Evolutionary conservation across 257 asterid species (phyloP).

Genomic region (Vinca minor): DNA sequence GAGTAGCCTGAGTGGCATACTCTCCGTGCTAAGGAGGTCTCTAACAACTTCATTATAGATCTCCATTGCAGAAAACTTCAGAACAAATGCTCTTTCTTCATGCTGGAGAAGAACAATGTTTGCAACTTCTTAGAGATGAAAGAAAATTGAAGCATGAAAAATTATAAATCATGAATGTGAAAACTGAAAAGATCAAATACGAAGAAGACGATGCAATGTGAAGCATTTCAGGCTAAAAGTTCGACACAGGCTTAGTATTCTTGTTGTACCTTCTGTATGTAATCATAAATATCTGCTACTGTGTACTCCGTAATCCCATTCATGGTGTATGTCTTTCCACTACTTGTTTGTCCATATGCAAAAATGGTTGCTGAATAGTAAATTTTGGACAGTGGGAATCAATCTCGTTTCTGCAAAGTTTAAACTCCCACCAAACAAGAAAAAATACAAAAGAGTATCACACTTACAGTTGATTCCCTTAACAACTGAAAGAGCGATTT

Average conservation of each 20-base stretch:
- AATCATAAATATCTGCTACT: constrained; percentile 57
- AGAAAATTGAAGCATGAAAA: not conserved
- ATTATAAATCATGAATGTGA: constrained; percentile 1
- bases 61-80: constrained; percentile 95
- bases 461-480: constrained; percentile 91
- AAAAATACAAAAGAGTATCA: constrained; percentile 15
- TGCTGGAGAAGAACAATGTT: constrained; percentile 40
- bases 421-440: constrained; percentile 7
- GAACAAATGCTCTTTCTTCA: constrained; percentile 82
- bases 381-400: constrained; percentile 5
- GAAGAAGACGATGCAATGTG: constrained; percentile 2
- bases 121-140: not conserved
- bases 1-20: constrained; percentile 70
- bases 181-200: constrained; percentile 6
- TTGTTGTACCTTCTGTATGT: constrained; percentile 34
- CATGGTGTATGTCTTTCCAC: constrained; percentile 99
- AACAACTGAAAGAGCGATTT: constrained; percentile 85
- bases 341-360: constrained; percentile 99
- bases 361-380: constrained; percentile 75
- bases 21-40: constrained; percentile 85
- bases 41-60: constrained; percentile 94
- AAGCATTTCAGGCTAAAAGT: constrained; percentile 1
- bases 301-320: constrained; percentile 92
- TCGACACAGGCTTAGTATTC: constrained; percentile 1
- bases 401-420: constrained; percentile 1